Base-by-base conservation (phyloP, 805 yeast species). In the Candida adriatica region DNA sequence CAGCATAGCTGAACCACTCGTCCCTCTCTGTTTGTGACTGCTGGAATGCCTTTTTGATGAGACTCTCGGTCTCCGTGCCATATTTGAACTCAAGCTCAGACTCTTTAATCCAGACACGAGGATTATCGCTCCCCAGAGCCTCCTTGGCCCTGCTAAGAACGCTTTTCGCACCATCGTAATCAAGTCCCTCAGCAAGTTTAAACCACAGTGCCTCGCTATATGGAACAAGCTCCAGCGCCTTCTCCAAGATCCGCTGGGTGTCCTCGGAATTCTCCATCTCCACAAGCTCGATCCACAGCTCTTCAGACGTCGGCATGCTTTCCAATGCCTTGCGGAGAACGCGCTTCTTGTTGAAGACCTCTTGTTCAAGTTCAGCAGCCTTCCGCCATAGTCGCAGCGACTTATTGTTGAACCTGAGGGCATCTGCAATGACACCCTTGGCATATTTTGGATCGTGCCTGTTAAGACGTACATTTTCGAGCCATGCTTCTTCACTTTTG, bases 241-340 rank as follows among this genome's bases (percentile, higher is more conserved):
- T 79, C 2, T 49, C 39, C 4, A 85, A 54, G 35, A 87, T 65
- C 39, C 71, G 70, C 14, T 59, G 47, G 1, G 68, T 73, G 33
- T 75, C 75, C 0, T 53, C 56, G 16, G 72, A 70, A 0, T 61
- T 62, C 48, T 88, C 96, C 28, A 73, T 48, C 8, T 70, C 68
- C 2, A 82, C 68, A 1, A 83, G 66, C 16, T 61, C 57, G 30
- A 70, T 56, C 98, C 98, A 90, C n/a, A 90, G 52, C 3, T 57
- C 52, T 6, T 59, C 71, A 33, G 67, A 68, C 2, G 50, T 48
- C 0, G 95, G 92, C 4, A 79, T 48, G 16, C 59, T 63, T 37
- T 79, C 87, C 10, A 90, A 55, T 0, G 86, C 95, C 43, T 75
- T 80, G 60, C 80, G 75, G 14, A 84, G 54, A 0, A 85, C 66